Evolutionary conservation across 257 asterid species (phyloP), one percentile per base, ranked within the genome.

Genomic region (Ilex aquifolium): DNA sequence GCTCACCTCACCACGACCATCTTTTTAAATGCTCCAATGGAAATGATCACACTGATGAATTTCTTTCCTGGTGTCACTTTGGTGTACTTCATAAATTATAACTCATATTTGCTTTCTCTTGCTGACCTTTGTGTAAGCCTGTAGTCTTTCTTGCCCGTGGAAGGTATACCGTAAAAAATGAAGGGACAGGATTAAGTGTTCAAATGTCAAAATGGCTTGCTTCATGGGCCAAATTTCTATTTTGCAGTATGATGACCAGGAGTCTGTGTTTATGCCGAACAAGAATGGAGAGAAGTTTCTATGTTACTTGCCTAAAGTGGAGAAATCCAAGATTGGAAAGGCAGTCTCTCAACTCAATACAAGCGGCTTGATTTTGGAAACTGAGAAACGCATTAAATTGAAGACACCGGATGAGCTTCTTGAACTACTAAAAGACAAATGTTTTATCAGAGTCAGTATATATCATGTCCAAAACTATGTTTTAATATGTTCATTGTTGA

Each of bases 391-490:
- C 60, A 65, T 77, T 73, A 90, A 87, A 69, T 60, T 82, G 78
- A 90, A 85, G 86, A 90, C 97, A 60, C 99, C 97, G 32, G 97
- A 90, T 79, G 99, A 93, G 84, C 85, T 93, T 40, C 87, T 93
- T 55, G 97, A 87, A 74, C 86, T 87, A 60, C 87, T 93, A 52
- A 93, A 85, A 76, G 97, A 90, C 57, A 74, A 40, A 40, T 93
- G 99, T 80, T 86, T 93, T 77, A 13, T 87, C 62, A 83, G 99
- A 90, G 99, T 90, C 54, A 80, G 72, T 60, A 61, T 65, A 32
- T 17, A 67, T 59, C 58, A 46, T 29, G 14, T 2, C 40, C 32
- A 21, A 53, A 29, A 53, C 30, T 10, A 53, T 53, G 57, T 21
- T 8, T 53, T 8, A 15, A 10, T 5, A 53, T 17, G 11, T 53